These are phyloP conservation scores for Takashimella tepidaria DNA, from an alignment of 1,284 basidiomycete genomes.

Conservation along the genomic window DNA sequence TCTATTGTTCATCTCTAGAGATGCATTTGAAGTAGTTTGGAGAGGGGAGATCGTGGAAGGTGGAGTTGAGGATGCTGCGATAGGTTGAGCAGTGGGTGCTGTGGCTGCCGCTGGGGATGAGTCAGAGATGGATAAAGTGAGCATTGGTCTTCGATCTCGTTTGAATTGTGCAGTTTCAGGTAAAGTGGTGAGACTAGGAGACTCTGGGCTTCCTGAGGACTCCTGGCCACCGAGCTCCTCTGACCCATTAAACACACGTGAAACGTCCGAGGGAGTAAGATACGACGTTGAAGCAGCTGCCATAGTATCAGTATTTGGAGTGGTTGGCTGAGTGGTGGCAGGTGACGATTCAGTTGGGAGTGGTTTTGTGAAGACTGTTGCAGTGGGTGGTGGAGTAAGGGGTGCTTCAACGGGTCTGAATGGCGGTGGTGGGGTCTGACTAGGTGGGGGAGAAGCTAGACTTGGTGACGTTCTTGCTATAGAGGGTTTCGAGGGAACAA, in stretches of 20 bases:
- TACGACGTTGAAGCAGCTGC: background rate
- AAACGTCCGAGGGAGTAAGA: too few species aligned
- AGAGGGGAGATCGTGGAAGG: background rate
- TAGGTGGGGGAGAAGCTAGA: background rate
- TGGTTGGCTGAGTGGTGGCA: background rate
- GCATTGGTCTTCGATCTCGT: background rate
- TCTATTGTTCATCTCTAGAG: background rate
- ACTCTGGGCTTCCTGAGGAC: too few species aligned
- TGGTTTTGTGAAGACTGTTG: background rate
- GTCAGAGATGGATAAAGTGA: background rate
- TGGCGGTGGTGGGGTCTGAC: background rate
- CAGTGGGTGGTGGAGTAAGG: background rate
- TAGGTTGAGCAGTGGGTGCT: background rate
- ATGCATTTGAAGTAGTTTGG: background rate
- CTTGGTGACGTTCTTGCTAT: background rate
- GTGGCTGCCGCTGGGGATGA: background rate
- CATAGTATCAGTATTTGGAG: background rate
- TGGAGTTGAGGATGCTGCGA: background rate
- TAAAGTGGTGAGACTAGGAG: background rate
- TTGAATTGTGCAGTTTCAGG: background rate
- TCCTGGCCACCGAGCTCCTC: too few species aligned
- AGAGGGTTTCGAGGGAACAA: background rate
- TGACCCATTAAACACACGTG: too few species aligned
- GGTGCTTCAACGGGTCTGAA: background rate
- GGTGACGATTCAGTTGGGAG: background rate